Conservation (phyloP, 352 stramenopile species). For the Pythium biforme region DNA sequence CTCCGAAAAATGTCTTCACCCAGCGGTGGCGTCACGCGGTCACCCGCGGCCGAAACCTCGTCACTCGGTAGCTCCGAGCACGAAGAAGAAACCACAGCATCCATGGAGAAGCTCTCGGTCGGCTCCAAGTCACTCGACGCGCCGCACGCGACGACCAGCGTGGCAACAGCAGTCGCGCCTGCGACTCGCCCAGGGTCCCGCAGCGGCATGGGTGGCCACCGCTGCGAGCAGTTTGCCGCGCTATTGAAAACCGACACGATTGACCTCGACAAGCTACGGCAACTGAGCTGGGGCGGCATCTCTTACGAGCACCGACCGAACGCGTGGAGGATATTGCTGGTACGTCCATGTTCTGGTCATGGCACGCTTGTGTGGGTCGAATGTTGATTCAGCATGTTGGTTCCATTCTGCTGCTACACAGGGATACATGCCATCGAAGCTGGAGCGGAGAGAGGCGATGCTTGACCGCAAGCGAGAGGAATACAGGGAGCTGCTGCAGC, state of each 20-base stretch:
- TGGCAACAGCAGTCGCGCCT: neutral
- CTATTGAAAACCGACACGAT: conserved; percentile 77
- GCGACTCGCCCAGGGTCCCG: conserved; percentile 35
- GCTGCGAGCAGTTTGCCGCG: conserved; percentile 70
- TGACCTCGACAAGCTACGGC: conserved; percentile 88
- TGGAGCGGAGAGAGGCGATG: conserved; percentile 87
- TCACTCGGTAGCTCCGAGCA: conserved; percentile 26
- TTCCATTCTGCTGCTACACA: conserved; percentile 24
- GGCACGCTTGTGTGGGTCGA: too few species aligned
- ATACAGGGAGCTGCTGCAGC: conserved; percentile 93
- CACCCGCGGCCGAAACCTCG: conserved; percentile 5
- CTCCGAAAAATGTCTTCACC: conserved; percentile 33
- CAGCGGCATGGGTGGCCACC: conserved; percentile 65
- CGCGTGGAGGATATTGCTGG: conserved; percentile 97
- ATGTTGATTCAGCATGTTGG: too few species aligned
- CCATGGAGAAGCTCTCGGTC: conserved; percentile 24
- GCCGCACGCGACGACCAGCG: neutral
- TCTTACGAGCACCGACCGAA: conserved; percentile 79
- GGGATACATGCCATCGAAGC: conserved; percentile 96
- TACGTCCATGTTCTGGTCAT: conserved; percentile 18
- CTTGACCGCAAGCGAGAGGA: conserved; percentile 94
- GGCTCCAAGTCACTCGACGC: conserved; percentile 23
- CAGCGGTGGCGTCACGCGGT: conserved; percentile 16
- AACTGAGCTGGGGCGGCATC: conserved; percentile 92
- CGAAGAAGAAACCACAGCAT: conserved; percentile 16